Evolutionary conservation across 768 basidiomycete species (phyloP).

Genomic region (Hygrophoropsis aurantiaca): DNA sequence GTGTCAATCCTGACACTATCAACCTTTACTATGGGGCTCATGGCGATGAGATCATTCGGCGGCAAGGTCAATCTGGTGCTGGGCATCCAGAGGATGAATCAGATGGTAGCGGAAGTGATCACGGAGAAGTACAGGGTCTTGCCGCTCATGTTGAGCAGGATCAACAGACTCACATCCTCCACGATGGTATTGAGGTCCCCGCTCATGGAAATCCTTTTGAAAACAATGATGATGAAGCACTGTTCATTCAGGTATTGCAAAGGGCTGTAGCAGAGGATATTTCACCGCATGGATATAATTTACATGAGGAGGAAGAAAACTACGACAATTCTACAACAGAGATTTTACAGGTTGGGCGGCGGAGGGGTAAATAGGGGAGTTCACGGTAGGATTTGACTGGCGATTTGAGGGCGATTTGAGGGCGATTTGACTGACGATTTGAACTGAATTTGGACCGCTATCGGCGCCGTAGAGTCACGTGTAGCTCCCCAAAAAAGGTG

Average conservation of each 20-base stretch:
- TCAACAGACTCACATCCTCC: background rate
- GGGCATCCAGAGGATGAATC: constrained; percentile 9
- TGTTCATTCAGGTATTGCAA: constrained; percentile 2
- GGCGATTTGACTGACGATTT: too few species aligned
- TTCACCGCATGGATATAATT: constrained; percentile 10
- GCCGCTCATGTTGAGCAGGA: background rate
- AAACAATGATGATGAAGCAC: background rate
- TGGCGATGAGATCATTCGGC: background rate
- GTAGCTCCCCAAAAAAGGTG: too few species aligned
- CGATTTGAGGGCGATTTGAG: too few species aligned
- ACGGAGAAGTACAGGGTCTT: constrained; percentile 7
- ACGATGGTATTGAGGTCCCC: constrained; percentile 4
- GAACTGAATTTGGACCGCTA: too few species aligned
- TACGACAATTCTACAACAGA: constrained; percentile 8
- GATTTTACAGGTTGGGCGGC: constrained; percentile 10
- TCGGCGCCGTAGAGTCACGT: too few species aligned
- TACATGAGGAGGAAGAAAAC: constrained; percentile 15
- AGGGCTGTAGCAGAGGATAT: background rate
- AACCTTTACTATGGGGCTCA: constrained; percentile 13
- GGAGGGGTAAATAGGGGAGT: too few species aligned
- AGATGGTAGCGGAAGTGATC: too few species aligned
- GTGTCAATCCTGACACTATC: constrained; percentile 13
- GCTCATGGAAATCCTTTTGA: constrained; percentile 8
- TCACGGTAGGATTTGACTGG: too few species aligned
- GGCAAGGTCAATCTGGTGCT: constrained; percentile 9